Base-by-base conservation (phyloP, 495 filamentous ascomycete species). In the Hapsidospora chrysogenum region DNA sequence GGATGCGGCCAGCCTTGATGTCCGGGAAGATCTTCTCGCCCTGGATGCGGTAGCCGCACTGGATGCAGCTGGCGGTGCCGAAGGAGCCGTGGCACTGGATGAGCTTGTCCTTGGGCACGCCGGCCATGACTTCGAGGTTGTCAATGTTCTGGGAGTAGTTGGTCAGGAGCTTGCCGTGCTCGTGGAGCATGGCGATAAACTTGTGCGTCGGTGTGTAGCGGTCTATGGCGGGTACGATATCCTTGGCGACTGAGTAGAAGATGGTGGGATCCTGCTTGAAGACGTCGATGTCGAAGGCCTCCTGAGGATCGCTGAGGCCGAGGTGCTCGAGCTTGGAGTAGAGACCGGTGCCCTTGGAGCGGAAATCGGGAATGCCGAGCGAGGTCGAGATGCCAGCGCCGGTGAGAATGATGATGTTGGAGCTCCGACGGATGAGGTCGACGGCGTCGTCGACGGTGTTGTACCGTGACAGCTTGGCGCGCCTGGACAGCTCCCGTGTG, bases 141-240 rank as follows among this genome's bases (percentile, higher is more conserved):
- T 97, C 89, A 45, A 97, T 97, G 51, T 97, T 97, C 53, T 97
- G 89, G 2, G 87, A 92, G 58, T 94, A 97, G 56, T 95, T 93
- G 17, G 86, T 96, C 33, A 95, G 66, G 14, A 97, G 72, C 48
- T 92, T 93, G 15, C 73, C 75, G 51, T 86, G 83, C 40, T 85
- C 66, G 50, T 96, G 85, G 2, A 97, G 69, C n/a, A 95, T 66
- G n/a, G 74, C 74, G 43, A 97, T 92, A 59, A 97, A 97, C 27
- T 76, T 79, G 56, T 97, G 89, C 0, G 89, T 95, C 0, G 89
- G 89, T 0, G 89, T 85, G 56, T 70, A 62, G 42, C 75, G 78
- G 10, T 70, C 60, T 1, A 66, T 66, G 5, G 72, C 73, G 2
- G 89, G 87, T 5, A 97, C 58, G 39, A 96, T 94, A 47, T 92